phyloP scores from a whole-genome alignment of 108 stramenopile species.

The Phaeodactylum tricornutum region DNA sequence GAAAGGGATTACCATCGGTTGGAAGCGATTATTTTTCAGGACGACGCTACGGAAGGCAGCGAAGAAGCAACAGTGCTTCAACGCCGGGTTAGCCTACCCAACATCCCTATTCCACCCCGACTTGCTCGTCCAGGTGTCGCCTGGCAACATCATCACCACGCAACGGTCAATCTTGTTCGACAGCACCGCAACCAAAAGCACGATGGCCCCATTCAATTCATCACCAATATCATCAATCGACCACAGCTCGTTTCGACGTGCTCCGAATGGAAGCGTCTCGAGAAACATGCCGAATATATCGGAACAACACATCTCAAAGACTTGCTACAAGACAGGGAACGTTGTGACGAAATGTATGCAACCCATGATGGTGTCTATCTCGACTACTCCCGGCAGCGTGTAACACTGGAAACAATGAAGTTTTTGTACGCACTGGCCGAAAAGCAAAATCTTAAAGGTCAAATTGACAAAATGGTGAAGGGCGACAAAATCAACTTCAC shows the following conservation, averaged over 20 bases:
- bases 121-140: conserved; percentile 16
- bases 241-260: conserved; percentile 44
- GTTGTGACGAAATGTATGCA: conserved; percentile 67
- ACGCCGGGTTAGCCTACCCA: no score
- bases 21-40: not conserved
- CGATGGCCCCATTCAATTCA: not conserved
- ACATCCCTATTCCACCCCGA: conserved; percentile 15
- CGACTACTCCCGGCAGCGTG: conserved; percentile 82
- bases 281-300: conserved; percentile 51
- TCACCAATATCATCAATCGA: not conserved
- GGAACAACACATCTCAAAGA: conserved; percentile 60
- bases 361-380: conserved; percentile 82
- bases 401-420: conserved; percentile 68
- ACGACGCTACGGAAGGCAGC: conserved; percentile 2
- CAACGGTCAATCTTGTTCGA: conserved; percentile 17
- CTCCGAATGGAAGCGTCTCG: conserved; percentile 63
- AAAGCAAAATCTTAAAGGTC: conserved; percentile 41
- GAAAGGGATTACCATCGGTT: not conserved
- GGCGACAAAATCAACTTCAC: conserved; percentile 97
- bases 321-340: conserved; percentile 49
- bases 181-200: not conserved
- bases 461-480: conserved; percentile 81
- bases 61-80: no score
- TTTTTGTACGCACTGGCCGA: conserved; percentile 66
- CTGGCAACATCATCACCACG: conserved; percentile 35